phyloP scores from a whole-genome alignment of 192 early-diverging fungal species.

The Fimicolochytrium jonesii region DNA sequence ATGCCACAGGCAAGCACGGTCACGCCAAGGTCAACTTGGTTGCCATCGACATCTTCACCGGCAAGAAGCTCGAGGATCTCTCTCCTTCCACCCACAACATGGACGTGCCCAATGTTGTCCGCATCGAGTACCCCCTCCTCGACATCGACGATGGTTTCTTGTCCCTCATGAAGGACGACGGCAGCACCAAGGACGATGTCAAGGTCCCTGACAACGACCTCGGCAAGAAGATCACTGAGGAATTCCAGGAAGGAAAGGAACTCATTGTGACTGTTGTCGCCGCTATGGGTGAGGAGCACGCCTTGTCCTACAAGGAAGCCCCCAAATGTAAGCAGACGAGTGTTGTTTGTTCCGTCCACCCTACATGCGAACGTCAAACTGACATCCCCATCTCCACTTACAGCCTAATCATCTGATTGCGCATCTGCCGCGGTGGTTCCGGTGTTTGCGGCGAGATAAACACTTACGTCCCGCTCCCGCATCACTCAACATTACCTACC shows the following conservation, averaged over 20 bases:
- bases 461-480: too few relatives aligned
- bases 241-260: conserved; percentile 78
- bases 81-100: conserved; percentile 99
- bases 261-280: conserved; percentile 76
- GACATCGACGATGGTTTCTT: conserved; percentile 91
- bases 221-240: conserved; percentile 66
- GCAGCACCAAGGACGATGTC: conserved; percentile 93
- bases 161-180: conserved; percentile 73
- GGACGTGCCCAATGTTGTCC: conserved; percentile 93
- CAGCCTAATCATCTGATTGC: too few relatives aligned
- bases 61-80: conserved; percentile 97
- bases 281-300: conserved; percentile 92
- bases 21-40: conserved; percentile 9
- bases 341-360: too few relatives aligned
- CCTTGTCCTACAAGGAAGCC: conserved; percentile 75
- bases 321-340: conserved; percentile 37
- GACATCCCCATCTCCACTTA: too few relatives aligned
- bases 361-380: too few relatives aligned
- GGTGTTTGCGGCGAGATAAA: too few relatives aligned
- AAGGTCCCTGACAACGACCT: conserved; percentile 83
- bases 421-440: too few relatives aligned
- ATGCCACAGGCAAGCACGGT: neutral
- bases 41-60: conserved; percentile 78
- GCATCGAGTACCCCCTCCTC: conserved; percentile 80
- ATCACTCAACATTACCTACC: too few relatives aligned